These are phyloP conservation scores for Dictyostelium brefeldianum DNA, from an alignment of 78 protist genomes.

Conservation along the genomic window DNA sequence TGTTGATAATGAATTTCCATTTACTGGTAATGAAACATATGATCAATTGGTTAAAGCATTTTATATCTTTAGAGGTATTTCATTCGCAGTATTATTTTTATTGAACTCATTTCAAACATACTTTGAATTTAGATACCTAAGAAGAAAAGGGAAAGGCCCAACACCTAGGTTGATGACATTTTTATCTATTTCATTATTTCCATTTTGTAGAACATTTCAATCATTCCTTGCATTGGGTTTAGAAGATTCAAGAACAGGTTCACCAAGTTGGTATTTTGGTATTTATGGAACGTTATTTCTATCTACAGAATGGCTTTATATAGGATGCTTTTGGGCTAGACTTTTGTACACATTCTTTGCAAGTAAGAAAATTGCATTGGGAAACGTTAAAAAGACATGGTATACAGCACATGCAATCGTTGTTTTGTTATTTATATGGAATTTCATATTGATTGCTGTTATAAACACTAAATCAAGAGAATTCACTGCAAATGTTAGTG, in stretches of 20 bases:
- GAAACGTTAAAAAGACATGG: conserved; percentile 53
- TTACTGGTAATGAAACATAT: conserved; percentile 4
- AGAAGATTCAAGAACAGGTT: conserved; percentile 1
- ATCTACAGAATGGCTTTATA: conserved; percentile 45
- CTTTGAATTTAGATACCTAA: conserved; percentile 20
- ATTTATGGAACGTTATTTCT: conserved; percentile 38
- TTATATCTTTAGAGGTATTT: not conserved
- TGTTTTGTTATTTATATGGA: not conserved
- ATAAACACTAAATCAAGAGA: not conserved
- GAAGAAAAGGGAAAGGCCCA: not conserved
- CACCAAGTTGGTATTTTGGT: not conserved
- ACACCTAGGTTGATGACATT: conserved; percentile 52
- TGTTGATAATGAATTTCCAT: not conserved
- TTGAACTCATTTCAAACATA: conserved; percentile 31
- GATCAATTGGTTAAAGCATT: conserved; percentile 41
- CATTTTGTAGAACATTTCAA: conserved; percentile 30
- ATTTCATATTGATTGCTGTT: not conserved
- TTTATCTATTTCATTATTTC: conserved; percentile 45
- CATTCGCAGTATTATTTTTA: not conserved
- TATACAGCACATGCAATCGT: conserved; percentile 33
- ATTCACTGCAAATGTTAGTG: not conserved
- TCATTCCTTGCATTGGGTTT: not conserved
- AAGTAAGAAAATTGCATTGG: conserved; percentile 25
- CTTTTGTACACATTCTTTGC: conserved; percentile 62
- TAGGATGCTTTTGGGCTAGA: conserved; percentile 66